Conservation (phyloP, 768 basidiomycete genomes). For the Lepiota brunneoincarnata region DNA sequence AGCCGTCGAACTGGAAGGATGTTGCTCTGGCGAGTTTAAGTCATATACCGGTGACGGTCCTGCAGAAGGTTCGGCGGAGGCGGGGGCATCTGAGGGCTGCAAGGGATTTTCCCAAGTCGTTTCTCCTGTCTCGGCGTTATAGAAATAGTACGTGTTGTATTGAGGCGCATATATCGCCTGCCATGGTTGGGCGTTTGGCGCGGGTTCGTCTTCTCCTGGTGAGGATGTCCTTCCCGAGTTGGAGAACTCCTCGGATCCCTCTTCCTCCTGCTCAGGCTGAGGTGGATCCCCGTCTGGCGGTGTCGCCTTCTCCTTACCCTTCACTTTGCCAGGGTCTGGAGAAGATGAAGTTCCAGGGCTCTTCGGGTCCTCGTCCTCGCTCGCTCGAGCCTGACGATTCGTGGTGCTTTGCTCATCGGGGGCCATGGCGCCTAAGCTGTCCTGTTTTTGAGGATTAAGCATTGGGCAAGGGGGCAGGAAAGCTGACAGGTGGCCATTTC, state of each 20-base stretch:
- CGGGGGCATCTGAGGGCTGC: conserved; percentile 27
- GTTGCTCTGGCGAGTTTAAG: conserved; percentile 3
- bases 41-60: conserved; percentile 17
- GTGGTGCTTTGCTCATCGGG: background rate
- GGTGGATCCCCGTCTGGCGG: background rate
- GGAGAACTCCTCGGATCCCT: background rate
- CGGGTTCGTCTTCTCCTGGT: background rate
- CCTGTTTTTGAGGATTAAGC: background rate
- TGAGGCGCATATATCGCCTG: conserved; percentile 80
- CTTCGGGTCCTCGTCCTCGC: background rate
- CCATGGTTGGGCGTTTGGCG: conserved; percentile 42
- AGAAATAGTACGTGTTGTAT: conserved; percentile 85
- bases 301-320: conserved; percentile 1
- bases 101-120: conserved; percentile 87
- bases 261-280: background rate
- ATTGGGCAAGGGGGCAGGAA: background rate
- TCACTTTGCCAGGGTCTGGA: background rate
- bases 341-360: background rate
- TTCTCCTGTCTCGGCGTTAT: conserved; percentile 69
- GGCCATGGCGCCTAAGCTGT: background rate
- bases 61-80: conserved; percentile 10
- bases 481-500: background rate
- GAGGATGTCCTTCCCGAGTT: background rate
- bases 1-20: conserved; percentile 22
- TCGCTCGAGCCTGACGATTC: background rate